Percentiles rank a stretch among this genome's conserved stretches.
Conservation (phyloP, 108 stramenopile species). For the Pseudonitzschia pungens region DNA sequence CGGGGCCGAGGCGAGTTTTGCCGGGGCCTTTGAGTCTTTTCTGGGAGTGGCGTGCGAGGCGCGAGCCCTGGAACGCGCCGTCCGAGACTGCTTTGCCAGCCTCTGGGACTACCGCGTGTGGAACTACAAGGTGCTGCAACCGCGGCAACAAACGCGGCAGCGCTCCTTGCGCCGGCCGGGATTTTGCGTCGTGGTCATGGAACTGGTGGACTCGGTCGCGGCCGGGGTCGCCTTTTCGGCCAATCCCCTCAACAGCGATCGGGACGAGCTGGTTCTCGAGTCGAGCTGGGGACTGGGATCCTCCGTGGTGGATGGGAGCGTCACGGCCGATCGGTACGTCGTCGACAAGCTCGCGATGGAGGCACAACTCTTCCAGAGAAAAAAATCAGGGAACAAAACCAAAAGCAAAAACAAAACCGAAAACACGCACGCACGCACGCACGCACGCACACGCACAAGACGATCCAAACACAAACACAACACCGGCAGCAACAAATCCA, state of each 20-base stretch:
- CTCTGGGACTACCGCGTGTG: slow-evolving; percentile 5
- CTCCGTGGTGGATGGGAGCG: slow-evolving; percentile 11
- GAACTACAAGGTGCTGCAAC: neutral
- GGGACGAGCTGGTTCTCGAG: slow-evolving; percentile 3
- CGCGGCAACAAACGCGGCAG: neutral
- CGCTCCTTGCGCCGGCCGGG: neutral
- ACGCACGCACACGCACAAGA: too few species aligned
- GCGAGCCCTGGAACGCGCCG: neutral
- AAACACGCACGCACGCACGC: too few species aligned
- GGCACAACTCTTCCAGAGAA: too few species aligned
- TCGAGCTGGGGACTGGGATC: slow-evolving; percentile 1
- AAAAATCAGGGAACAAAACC: too few species aligned
- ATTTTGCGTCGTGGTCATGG: slow-evolving; percentile 10
- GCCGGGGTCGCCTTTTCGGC: slow-evolving; percentile 13
- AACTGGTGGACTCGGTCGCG: neutral
- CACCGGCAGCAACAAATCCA: too few species aligned
- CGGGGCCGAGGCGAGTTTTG: neutral
- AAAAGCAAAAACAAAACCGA: too few species aligned
- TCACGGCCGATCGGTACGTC: slow-evolving; percentile 5
- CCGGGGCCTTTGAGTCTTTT: neutral
- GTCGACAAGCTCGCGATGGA: neutral
- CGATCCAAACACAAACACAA: too few species aligned
- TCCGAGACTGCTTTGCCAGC: neutral
- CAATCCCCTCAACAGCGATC: slow-evolving; percentile 7
- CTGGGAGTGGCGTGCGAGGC: neutral